phyloP scores from a whole-genome alignment of 495 filamentous ascomycete genomes.

The Aspergillus bertholletiae region DNA sequence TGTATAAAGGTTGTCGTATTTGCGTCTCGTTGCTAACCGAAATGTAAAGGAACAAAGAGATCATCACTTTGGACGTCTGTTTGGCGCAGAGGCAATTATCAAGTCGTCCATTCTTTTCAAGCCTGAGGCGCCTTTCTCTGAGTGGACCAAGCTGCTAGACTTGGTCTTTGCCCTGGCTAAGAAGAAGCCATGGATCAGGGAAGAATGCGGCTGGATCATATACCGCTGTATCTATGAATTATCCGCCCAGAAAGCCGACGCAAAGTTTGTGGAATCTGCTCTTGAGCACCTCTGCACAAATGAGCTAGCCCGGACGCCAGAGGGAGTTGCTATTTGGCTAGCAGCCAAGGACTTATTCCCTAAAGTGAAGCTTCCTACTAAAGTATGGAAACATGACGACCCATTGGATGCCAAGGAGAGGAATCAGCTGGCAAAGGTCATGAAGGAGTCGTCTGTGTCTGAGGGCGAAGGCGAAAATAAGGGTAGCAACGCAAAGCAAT shows the following conservation, averaged over 20 bases:
- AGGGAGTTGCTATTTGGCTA: conserved; percentile 89
- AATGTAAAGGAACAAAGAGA: conserved; percentile 72
- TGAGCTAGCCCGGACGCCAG: conserved; percentile 70
- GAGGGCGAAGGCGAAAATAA: conserved; percentile 42
- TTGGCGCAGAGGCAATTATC: conserved; percentile 81
- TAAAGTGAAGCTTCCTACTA: conserved; percentile 56
- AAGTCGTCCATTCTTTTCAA: conserved; percentile 69
- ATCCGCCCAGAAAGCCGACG: conserved; percentile 29
- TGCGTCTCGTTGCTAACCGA: not conserved
- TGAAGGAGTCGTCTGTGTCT: conserved; percentile 69
- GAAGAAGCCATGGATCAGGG: conserved; percentile 80
- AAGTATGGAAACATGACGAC: conserved; percentile 68
- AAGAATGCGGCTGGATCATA: conserved; percentile 77
- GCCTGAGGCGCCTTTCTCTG: conserved; percentile 37
- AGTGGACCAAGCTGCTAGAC: conserved; percentile 58
- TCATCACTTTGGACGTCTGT: conserved; percentile 77
- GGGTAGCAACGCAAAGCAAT: conserved; percentile 46
- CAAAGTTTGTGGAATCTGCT: conserved; percentile 52
- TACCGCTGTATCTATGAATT: conserved; percentile 46
- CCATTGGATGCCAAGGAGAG: conserved; percentile 66
- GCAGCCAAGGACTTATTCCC: conserved; percentile 61
- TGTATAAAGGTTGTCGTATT: not conserved
- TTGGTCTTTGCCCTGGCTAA: conserved; percentile 53
- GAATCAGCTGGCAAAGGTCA: conserved; percentile 60
- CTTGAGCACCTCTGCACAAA: conserved; percentile 58